These are phyloP conservation scores for Aspergillus biplanus DNA, from an alignment of 495 filamentous ascomycete species.

Conservation along the genomic window DNA sequence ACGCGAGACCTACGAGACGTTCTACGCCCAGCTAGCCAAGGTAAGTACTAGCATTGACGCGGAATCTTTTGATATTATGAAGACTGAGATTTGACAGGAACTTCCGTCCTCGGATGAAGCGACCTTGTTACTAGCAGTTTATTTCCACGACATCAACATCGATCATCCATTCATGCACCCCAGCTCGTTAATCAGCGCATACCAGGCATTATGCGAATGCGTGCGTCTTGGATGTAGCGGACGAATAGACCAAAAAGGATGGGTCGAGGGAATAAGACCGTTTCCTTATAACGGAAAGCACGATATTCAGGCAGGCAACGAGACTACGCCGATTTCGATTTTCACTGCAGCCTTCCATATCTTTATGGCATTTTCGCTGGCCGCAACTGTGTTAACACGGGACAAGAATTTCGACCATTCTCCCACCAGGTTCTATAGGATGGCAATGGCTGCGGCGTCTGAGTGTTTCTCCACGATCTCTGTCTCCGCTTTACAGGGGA, in stretches of 20 bases:
- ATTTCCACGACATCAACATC: slow-evolving; percentile 30
- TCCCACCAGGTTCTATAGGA: slow-evolving; percentile 26
- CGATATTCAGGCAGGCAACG: slow-evolving; percentile 10
- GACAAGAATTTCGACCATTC: slow-evolving; percentile 32
- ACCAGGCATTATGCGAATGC: slow-evolving; percentile 25
- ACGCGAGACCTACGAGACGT: slow-evolving; percentile 12
- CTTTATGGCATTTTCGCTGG: slow-evolving; percentile 30
- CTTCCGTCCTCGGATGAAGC: slow-evolving; percentile 26
- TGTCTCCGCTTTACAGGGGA: slow-evolving; percentile 22
- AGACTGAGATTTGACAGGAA: slow-evolving; percentile 13
- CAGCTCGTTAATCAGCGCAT: slow-evolving; percentile 27
- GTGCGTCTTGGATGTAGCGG: slow-evolving; percentile 18
- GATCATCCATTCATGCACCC: slow-evolving; percentile 32
- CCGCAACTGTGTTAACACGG: slow-evolving; percentile 28
- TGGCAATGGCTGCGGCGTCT: slow-evolving; percentile 24
- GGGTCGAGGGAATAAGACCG: slow-evolving; percentile 21
- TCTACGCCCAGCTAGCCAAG: slow-evolving; percentile 22
- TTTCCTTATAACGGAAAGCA: slow-evolving; percentile 27
- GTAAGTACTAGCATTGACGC: background rate
- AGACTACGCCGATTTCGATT: slow-evolving; percentile 24
- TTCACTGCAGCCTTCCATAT: slow-evolving; percentile 27
- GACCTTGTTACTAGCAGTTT: slow-evolving; percentile 22
- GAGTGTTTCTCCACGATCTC: slow-evolving; percentile 31
- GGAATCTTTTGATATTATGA: background rate
- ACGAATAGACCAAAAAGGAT: slow-evolving; percentile 25